Evolutionary conservation across 1,139 yeast genomes (phyloP), one percentile per base, ranked within the genome.

Genomic region (Blastobotrys arbuscula): DNA sequence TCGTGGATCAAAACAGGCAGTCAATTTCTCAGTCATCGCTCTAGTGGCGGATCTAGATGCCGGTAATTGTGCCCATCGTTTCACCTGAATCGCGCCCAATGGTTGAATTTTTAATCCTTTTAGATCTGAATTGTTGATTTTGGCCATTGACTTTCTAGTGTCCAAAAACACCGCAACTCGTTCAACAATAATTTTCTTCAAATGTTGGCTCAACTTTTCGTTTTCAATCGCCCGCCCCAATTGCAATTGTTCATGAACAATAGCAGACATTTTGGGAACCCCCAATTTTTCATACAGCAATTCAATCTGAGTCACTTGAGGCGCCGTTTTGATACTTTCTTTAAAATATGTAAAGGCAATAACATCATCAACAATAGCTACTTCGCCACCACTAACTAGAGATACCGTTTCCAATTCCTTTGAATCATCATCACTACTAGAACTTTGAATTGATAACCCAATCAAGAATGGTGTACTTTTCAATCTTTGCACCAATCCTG

Each of bases 301-400:
- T 47, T 70, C 74, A 12, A 70, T 50, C 2, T 44, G 47, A 9
- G 50, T 51, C 16, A 58, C 62, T 45, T 67, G 72, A 2, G 74
- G 74, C 3, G 71, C 71, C 2, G 67, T 57, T 36, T 61, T 50
- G n/a, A 70, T 48, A 13, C 59, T 55, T 23, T 57, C 47, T 42
- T 64, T 65, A 56, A 70, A 70, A 45, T 63, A 55, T 49, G 67
- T 66, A 58, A 60, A 69, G 12, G 60, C 55, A 16, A 67, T 61
- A n/a, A 71, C 66, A 46, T 70, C 70, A 48, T 70, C 73, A 13
- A 67, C 68, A 44, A 70, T 58, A n/a, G 66, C 65, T 24, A 69
- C 55, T 19, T 67, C 64, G 1, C 54, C 39, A 0, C 69, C 66
- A 1, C 55, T 35, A 4, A 61, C 63, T 15, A 68, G 59, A 15